These are phyloP conservation scores for Biscogniauxia mediterranea DNA, from an alignment of 2,329 filamentous ascomycete species.

Conservation along the genomic window DNA sequence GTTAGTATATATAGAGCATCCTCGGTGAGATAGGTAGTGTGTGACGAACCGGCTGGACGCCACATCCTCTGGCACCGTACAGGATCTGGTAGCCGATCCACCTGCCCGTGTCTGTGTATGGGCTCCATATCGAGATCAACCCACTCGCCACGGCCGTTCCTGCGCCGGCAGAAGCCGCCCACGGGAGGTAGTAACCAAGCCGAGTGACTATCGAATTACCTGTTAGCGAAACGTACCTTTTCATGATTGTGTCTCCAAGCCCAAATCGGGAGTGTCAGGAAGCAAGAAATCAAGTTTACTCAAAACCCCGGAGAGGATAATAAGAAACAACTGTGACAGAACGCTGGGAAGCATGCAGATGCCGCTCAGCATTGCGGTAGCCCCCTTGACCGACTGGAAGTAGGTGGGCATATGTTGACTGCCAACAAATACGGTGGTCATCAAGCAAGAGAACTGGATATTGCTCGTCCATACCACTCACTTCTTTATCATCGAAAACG, in stretches of 20 bases:
- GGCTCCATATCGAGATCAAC: conserved; percentile 29
- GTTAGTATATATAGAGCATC: not conserved
- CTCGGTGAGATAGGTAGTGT: not conserved
- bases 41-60: conserved; percentile 25
- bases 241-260: not conserved
- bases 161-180: conserved; percentile 22
- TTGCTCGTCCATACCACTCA: conserved; percentile 43
- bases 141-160: conserved; percentile 25
- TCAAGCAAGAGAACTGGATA: conserved; percentile 42
- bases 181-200: conserved; percentile 31
- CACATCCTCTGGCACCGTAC: conserved; percentile 25
- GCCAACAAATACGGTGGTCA: conserved; percentile 41
- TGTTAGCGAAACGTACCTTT: not conserved
- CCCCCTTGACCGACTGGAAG: conserved; percentile 33
- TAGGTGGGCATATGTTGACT: conserved; percentile 32
- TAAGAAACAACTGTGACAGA: conserved; percentile 49
- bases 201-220: conserved; percentile 20
- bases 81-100: conserved; percentile 33
- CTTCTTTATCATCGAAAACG: conserved; percentile 40
- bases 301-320: conserved; percentile 44
- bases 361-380: conserved; percentile 31
- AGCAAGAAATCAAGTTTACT: conserved; percentile 14
- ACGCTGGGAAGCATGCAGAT: conserved; percentile 33
- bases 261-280: not conserved
- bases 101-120: conserved; percentile 22